Conservation (phyloP, 305 asterid species). For the Ruellia speciosa region DNA sequence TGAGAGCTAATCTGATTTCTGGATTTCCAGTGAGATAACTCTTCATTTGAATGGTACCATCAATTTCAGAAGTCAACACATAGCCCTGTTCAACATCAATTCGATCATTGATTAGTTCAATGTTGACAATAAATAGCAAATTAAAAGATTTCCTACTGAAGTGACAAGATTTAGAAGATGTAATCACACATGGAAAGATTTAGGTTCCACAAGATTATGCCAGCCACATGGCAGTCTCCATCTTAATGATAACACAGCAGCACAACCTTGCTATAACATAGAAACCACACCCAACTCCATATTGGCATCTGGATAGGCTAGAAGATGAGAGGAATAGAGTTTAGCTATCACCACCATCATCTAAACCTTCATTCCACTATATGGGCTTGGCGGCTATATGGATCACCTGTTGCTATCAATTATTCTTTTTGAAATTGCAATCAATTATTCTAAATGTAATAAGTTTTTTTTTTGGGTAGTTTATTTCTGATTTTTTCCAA, state of each 20-base stretch:
- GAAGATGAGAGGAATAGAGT: no score
- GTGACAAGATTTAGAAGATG: slow-evolving; percentile 12
- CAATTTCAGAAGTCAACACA: slow-evolving; percentile 96
- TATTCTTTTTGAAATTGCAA: no score
- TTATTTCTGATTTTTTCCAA: no score
- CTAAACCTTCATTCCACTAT: no score
- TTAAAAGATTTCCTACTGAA: slow-evolving; percentile 11
- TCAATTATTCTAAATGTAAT: no score
- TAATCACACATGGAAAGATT: slow-evolving; percentile 8
- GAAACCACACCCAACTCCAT: not conserved
- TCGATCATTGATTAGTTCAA: slow-evolving; percentile 15
- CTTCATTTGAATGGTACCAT: slow-evolving; percentile 99
- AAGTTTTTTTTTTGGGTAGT: no score
- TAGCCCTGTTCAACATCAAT: slow-evolving; percentile 61
- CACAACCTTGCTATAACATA: slow-evolving; percentile 7
- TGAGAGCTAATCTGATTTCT: slow-evolving; percentile 91
- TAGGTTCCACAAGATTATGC: no score
- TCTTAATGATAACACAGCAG: slow-evolving; percentile 9
- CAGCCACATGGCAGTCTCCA: not conserved
- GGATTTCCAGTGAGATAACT: slow-evolving; percentile 95
- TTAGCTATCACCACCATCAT: no score
- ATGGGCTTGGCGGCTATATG: no score
- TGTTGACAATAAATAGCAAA: slow-evolving; percentile 8
- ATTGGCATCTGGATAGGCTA: no score
- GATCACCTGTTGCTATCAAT: no score